These are phyloP conservation scores for Trichosphaerium sp. DNA, from an alignment of 78 protist genomes.

Conservation along the genomic window DNA sequence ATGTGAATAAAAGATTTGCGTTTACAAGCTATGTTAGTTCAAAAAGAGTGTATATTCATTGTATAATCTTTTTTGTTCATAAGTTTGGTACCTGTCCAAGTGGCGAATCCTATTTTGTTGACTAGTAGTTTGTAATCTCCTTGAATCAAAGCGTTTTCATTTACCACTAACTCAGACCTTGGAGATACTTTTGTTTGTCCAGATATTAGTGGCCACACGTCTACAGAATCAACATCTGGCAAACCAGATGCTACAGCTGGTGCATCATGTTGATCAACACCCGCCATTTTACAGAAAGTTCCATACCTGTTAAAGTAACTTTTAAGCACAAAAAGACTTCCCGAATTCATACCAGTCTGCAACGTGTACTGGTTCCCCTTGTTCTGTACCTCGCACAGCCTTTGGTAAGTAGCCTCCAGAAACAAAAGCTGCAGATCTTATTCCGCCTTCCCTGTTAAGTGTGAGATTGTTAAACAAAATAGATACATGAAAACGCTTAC, in stretches of 20 bases:
- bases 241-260: not conserved
- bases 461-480: not conserved
- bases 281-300: constrained; percentile 14
- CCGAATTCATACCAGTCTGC: constrained; percentile 25
- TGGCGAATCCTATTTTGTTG: no score
- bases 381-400: not conserved
- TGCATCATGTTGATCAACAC: constrained; percentile 6
- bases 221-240: constrained; percentile 5
- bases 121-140: no score
- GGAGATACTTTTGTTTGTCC: not conserved
- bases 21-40: no score
- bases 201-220: not conserved
- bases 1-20: no score
- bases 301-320: not conserved
- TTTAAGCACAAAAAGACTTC: no score
- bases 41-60: no score
- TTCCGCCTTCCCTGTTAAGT: constrained; percentile 13
- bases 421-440: constrained; percentile 12
- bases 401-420: constrained; percentile 23
- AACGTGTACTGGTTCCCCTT: not conserved
- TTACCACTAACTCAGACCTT: no score
- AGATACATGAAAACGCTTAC: not conserved
- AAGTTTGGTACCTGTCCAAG: no score
- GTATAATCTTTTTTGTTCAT: no score
- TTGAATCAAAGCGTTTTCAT: no score